These are phyloP conservation scores for Tylopilus rubrobrunneus DNA, from an alignment of 768 basidiomycete species.

Conservation along the genomic window DNA sequence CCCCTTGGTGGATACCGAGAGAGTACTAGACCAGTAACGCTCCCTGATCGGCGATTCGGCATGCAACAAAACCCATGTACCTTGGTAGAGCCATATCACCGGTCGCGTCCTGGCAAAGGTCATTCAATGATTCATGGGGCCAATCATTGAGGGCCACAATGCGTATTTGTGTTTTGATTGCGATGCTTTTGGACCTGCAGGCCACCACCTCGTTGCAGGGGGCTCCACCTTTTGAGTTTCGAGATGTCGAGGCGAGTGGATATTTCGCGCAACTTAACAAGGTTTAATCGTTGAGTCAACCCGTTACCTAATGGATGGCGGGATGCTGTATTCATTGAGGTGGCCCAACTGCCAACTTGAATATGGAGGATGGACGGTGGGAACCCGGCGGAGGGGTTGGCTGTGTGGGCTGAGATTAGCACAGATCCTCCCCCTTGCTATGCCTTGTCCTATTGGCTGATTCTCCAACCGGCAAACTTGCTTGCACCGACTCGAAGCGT, in stretches of 20 bases:
- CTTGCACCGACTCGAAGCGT: slow-evolving; percentile 1
- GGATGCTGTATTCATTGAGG: slow-evolving; percentile 17
- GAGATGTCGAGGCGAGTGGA: not conserved
- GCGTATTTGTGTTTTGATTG: not conserved
- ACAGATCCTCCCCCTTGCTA: not conserved
- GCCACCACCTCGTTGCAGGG: slow-evolving; percentile 13
- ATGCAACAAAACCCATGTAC: not conserved
- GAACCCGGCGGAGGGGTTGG: not conserved
- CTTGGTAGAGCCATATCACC: slow-evolving; percentile 4
- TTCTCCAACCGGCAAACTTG: slow-evolving; percentile 5
- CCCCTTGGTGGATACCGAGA: slow-evolving; percentile 1
- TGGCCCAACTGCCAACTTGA: slow-evolving; percentile 5
- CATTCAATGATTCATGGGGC: not conserved
- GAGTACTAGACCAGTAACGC: slow-evolving; percentile 5
- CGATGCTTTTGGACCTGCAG: not conserved
- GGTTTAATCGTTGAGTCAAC: not conserved
- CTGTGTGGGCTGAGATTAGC: not conserved
- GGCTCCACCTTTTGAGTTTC: not conserved
- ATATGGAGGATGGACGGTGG: not conserved
- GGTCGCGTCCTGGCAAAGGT: slow-evolving; percentile 2
- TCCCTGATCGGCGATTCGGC: slow-evolving; percentile 1
- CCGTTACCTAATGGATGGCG: slow-evolving; percentile 11
- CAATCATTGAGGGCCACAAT: not conserved
- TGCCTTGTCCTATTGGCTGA: not conserved
- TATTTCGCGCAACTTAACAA: not conserved